phyloP scores from a whole-genome alignment of 2,329 filamentous ascomycete species.

The Penicillium sp. region DNA sequence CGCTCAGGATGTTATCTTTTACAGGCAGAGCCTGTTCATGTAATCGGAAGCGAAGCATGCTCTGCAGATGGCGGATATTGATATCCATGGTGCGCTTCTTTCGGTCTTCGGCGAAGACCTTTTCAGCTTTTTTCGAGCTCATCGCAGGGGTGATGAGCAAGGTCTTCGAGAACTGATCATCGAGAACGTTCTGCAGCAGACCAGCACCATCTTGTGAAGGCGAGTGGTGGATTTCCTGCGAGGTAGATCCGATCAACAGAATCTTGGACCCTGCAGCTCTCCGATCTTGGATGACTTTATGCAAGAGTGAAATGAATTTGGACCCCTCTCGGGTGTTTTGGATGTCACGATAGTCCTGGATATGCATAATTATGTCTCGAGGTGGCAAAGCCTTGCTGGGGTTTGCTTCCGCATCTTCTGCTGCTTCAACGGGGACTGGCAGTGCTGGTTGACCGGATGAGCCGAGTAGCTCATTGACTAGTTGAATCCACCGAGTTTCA shows the following conservation, averaged over 20 bases:
- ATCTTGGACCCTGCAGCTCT: slow-evolving; percentile 70
- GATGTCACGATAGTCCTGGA: slow-evolving; percentile 79
- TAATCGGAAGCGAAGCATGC: slow-evolving; percentile 54
- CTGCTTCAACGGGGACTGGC: slow-evolving; percentile 1
- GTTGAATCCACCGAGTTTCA: slow-evolving; percentile 34
- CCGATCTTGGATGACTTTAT: slow-evolving; percentile 67
- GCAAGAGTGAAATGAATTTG: slow-evolving; percentile 66
- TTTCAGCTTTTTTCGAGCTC: slow-evolving; percentile 36
- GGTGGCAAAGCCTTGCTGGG: slow-evolving; percentile 14
- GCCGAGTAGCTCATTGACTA: slow-evolving; percentile 36
- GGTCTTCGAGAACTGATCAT: slow-evolving; percentile 51
- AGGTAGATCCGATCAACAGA: slow-evolving; percentile 75
- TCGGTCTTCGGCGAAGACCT: slow-evolving; percentile 48
- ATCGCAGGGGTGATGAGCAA: slow-evolving; percentile 54
- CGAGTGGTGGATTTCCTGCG: slow-evolving; percentile 47
- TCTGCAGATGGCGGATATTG: slow-evolving; percentile 63
- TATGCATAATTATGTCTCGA: slow-evolving; percentile 65
- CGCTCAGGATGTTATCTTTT: slow-evolving; percentile 32
- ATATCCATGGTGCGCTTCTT: slow-evolving; percentile 52
- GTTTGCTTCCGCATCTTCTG: slow-evolving; percentile 11
- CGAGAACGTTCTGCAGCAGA: slow-evolving; percentile 45
- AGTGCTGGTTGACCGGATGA: slow-evolving; percentile 17
- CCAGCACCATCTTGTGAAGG: slow-evolving; percentile 45
- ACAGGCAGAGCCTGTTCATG: slow-evolving; percentile 31
- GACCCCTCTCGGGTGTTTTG: slow-evolving; percentile 66